Evolutionary conservation across 495 filamentous ascomycete species (phyloP).

Genomic region (Neurospora sp.): DNA sequence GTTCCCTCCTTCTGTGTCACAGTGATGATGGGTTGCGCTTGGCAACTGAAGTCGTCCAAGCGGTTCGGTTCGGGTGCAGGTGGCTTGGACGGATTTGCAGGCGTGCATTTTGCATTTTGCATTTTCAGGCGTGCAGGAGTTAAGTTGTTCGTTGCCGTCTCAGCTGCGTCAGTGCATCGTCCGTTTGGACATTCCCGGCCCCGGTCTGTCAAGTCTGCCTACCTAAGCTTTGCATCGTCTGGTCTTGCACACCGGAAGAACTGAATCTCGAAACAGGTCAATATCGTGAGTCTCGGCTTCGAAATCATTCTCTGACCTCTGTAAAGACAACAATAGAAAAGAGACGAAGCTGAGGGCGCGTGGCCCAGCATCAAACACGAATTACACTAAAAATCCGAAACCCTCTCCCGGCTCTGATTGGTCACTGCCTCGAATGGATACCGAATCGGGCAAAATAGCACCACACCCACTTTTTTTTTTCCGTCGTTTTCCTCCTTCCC

Average conservation of each 20-base stretch:
- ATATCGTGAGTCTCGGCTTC: background rate
- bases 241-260: background rate
- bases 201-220: background rate
- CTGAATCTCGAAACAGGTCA: too few relatives aligned
- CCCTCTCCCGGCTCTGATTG: background rate
- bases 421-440: background rate
- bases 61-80: background rate
- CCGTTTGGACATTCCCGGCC: background rate
- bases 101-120: background rate
- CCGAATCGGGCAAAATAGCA: constrained; percentile 2
- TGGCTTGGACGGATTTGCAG: background rate
- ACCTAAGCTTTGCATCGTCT: background rate
- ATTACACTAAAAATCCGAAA: background rate
- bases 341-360: background rate
- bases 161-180: background rate
- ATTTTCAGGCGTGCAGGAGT: background rate
- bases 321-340: background rate
- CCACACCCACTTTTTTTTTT: background rate
- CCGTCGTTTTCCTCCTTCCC: background rate
- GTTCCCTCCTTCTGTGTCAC: background rate
- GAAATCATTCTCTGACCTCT: background rate
- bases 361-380: background rate
- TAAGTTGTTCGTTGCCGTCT: background rate
- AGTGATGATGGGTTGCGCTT: background rate
- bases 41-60: background rate